Conservation (phyloP, 495 filamentous ascomycete species). For the Xylaria palmicola region DNA sequence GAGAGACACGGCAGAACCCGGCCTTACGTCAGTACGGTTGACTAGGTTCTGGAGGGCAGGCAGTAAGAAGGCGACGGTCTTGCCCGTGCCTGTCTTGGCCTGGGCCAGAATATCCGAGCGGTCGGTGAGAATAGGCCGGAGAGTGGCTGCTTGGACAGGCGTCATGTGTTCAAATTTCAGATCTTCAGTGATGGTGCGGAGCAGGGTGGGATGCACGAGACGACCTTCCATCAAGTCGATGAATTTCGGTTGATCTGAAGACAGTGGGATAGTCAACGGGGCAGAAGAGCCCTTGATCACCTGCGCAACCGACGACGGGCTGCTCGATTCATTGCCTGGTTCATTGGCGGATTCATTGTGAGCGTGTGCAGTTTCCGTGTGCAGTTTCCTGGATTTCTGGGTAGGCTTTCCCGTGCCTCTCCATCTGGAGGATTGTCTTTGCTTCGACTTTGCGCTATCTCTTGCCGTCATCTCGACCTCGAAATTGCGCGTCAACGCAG, state of each 20-base stretch:
- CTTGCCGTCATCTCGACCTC: neutral
- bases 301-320: neutral
- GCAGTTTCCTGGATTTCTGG: neutral
- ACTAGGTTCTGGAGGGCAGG: slow-evolving; percentile 65
- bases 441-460: slow-evolving; percentile 4
- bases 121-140: slow-evolving; percentile 35
- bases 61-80: slow-evolving; percentile 65
- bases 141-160: slow-evolving; percentile 43
- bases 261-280: slow-evolving; percentile 5
- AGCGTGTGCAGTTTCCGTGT: neutral
- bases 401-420: neutral
- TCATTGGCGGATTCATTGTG: neutral
- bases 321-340: neutral
- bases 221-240: slow-evolving; percentile 33
- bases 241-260: slow-evolving; percentile 33
- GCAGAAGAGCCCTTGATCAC: neutral
- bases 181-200: slow-evolving; percentile 39
- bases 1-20: slow-evolving; percentile 49
- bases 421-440: slow-evolving; percentile 4
- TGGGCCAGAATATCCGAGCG: slow-evolving; percentile 49
- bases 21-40: slow-evolving; percentile 21
- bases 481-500: slow-evolving; percentile 8
- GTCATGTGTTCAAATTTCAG: slow-evolving; percentile 47
- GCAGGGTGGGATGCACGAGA: slow-evolving; percentile 35
- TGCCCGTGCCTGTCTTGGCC: slow-evolving; percentile 69